phyloP scores from a whole-genome alignment of 2,329 filamentous ascomycete genomes.

The Aspergillus arachidicola region DNA sequence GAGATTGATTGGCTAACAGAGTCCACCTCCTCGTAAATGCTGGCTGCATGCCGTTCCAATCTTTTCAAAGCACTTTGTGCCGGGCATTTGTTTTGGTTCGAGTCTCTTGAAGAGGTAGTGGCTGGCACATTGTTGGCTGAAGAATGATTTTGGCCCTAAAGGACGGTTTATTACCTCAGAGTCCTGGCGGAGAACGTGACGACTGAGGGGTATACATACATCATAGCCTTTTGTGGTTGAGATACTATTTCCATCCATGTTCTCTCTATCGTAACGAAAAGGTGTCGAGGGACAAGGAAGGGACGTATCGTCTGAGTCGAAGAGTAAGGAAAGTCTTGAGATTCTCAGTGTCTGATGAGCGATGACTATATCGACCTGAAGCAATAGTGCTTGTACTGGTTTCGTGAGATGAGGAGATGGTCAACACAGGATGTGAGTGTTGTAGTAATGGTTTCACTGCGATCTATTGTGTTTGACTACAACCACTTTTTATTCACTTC shows the following conservation, averaged over 20 bases:
- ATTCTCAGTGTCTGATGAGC: neutral
- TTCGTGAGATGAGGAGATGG: neutral
- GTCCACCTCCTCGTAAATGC: neutral
- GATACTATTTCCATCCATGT: neutral
- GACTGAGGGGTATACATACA: neutral
- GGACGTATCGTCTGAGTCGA: neutral
- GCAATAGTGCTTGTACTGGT: neutral
- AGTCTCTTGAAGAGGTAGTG: neutral
- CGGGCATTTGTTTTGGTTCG: neutral
- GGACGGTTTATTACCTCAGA: neutral
- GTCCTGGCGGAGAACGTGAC: neutral
- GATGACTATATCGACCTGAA: neutral
- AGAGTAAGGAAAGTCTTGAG: neutral
- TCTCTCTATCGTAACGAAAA: neutral
- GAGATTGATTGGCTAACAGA: neutral
- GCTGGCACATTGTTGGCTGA: no score
- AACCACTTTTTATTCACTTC: neutral
- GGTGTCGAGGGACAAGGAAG: neutral
- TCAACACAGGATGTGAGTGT: neutral
- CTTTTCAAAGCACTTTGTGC: neutral
- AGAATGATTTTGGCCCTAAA: neutral
- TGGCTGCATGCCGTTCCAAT: neutral
- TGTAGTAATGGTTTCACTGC: no score
- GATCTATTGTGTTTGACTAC: neutral
- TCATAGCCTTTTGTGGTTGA: no score